Percentiles rank a stretch among this genome's conserved stretches.
phyloP scores from a whole-genome alignment of 495 filamentous ascomycete species.

The Aspergillus cristatus region DNA sequence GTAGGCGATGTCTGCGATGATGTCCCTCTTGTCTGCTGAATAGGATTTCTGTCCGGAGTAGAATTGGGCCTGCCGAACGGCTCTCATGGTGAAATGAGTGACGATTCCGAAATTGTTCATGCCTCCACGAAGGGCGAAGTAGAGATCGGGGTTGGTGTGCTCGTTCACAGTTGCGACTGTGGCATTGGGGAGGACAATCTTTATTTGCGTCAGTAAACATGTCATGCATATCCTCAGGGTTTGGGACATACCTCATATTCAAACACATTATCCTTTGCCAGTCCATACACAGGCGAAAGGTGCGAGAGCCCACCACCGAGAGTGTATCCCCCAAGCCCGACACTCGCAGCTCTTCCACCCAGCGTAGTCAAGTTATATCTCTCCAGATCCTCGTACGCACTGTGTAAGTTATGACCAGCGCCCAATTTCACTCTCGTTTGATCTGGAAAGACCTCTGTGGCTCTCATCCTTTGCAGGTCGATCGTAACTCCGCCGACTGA shows the following conservation, averaged over 20 bases:
- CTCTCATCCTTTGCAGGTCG: constrained; percentile 34
- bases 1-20: constrained; percentile 21
- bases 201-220: not conserved
- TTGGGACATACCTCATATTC: constrained; percentile 37
- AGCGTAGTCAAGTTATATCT: constrained; percentile 34
- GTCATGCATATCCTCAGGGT: not conserved
- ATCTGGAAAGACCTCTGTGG: constrained; percentile 27
- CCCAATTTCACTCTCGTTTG: constrained; percentile 8
- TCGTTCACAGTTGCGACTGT: constrained; percentile 23
- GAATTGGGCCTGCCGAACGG: too few species aligned
- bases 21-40: constrained; percentile 29
- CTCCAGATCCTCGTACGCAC: constrained; percentile 41
- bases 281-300: constrained; percentile 34
- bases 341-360: constrained; percentile 43
- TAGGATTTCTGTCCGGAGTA: constrained; percentile 28
- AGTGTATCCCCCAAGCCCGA: constrained; percentile 47
- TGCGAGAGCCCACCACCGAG: constrained; percentile 17
- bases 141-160: too few species aligned
- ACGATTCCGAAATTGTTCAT: too few species aligned
- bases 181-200: constrained; percentile 28
- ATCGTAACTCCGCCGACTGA: constrained; percentile 30
- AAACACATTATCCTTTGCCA: constrained; percentile 37
- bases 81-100: too few species aligned
- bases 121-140: too few species aligned
- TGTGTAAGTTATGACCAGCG: constrained; percentile 9